Percentiles rank a stretch among this genome's conserved stretches.
These are phyloP conservation scores for Leptographium lundbergii DNA, from an alignment of 2,329 filamentous ascomycete species.

Conservation along the genomic window DNA sequence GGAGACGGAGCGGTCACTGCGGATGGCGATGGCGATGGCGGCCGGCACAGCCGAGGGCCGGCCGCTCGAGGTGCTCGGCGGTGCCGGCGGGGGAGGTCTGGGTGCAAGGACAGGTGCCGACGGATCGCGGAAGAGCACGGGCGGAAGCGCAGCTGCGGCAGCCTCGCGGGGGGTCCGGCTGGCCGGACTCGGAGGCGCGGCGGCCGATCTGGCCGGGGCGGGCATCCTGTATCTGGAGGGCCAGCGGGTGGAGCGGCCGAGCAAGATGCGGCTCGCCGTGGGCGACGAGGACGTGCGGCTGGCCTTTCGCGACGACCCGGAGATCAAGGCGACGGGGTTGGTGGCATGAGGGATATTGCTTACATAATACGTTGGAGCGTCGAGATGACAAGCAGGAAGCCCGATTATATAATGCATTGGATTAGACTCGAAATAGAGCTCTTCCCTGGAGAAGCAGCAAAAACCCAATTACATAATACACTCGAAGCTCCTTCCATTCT, in stretches of 20 bases:
- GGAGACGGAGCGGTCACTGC: slow-evolving; percentile 61
- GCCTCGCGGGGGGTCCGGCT: slow-evolving; percentile 15
- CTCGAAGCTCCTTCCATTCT: too few species aligned
- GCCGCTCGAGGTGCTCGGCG: slow-evolving; percentile 35
- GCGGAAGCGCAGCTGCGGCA: slow-evolving; percentile 6
- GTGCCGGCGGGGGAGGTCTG: not conserved
- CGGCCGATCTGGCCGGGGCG: slow-evolving; percentile 72
- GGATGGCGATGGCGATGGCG: slow-evolving; percentile 38
- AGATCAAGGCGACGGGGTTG: slow-evolving; percentile 70
- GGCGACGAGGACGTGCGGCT: slow-evolving; percentile 84
- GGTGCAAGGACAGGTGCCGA: slow-evolving; percentile 4
- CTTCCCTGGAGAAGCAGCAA: too few species aligned
- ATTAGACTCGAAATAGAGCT: too few species aligned
- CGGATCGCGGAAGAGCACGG: slow-evolving; percentile 5
- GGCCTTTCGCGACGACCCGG: slow-evolving; percentile 77
- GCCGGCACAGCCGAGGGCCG: slow-evolving; percentile 24
- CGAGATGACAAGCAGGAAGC: too few species aligned
- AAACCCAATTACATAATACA: too few species aligned
- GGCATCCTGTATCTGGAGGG: slow-evolving; percentile 79
- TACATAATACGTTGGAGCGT: not conserved
- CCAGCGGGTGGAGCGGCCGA: slow-evolving; percentile 69
- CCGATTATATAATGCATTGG: too few species aligned
- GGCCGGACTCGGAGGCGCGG: slow-evolving; percentile 40
- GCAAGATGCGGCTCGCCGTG: slow-evolving; percentile 74
- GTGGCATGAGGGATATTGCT: slow-evolving; percentile 14